Conservation (phyloP, 1,139 yeast species). For the Debaryomyces singareniensis region DNA sequence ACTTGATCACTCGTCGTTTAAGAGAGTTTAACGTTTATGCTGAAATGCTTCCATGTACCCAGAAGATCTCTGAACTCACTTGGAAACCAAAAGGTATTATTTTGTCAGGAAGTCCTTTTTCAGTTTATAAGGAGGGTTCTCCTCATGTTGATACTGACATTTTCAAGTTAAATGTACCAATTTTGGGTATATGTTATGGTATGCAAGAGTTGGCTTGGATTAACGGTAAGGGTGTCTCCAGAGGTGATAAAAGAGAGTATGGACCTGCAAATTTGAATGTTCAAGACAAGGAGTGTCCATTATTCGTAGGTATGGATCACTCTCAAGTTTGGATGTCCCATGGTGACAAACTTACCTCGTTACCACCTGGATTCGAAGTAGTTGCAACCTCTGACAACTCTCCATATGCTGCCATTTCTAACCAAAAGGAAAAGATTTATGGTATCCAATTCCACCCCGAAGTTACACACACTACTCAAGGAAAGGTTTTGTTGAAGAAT, state of each 20-base stretch:
- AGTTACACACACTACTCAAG: conserved; percentile 93
- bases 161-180: conserved; percentile 86
- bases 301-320: conserved; percentile 84
- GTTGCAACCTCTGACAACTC: conserved; percentile 93
- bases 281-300: conserved; percentile 57
- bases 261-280: conserved; percentile 92
- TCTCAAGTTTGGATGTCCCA: conserved; percentile 99
- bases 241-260: conserved; percentile 97
- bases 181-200: conserved; percentile 97
- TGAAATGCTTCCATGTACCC: conserved; percentile 99
- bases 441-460: conserved; percentile 99
- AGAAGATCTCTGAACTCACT: conserved; percentile 81
- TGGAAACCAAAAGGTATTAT: conserved; percentile 98
- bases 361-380: conserved; percentile 84
- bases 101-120: conserved; percentile 96
- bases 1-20: conserved; percentile 91
- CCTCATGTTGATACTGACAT: conserved; percentile 97
- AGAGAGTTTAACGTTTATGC: conserved; percentile 98
- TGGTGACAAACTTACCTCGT: conserved; percentile 88
- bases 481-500: conserved; percentile 79
- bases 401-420: conserved; percentile 90
- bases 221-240: conserved; percentile 89
- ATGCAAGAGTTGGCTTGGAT: conserved; percentile 99
- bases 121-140: conserved; percentile 90
- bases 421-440: conserved; percentile 65